phyloP scores from a whole-genome alignment of 805 yeast genomes.

The Cyberlindnera xylosilytica region DNA sequence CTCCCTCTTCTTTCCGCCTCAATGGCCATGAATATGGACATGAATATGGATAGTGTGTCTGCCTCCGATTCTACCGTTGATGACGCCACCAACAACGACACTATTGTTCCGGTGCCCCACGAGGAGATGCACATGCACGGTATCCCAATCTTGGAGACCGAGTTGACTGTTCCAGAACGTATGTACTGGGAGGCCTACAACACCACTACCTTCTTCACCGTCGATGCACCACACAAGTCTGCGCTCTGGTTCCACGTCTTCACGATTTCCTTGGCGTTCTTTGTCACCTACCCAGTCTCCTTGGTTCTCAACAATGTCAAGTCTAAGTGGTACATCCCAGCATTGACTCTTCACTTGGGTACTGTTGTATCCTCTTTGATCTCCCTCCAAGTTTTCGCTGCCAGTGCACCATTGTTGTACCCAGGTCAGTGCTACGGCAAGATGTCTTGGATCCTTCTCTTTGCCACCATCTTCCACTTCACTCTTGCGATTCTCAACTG shows the following conservation, averaged over 20 bases:
- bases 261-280: constrained; percentile 40
- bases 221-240: constrained; percentile 45
- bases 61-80: constrained; percentile 7
- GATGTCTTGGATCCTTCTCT: constrained; percentile 59
- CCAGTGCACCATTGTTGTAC: constrained; percentile 62
- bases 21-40: constrained; percentile 18
- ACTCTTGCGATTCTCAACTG: constrained; percentile 47
- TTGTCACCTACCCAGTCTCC: constrained; percentile 63
- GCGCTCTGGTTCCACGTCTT: constrained; percentile 55
- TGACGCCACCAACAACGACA: constrained; percentile 6
- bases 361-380: constrained; percentile 49
- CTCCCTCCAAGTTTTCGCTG: constrained; percentile 53
- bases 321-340: constrained; percentile 56
- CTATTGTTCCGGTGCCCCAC: constrained; percentile 43
- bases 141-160: constrained; percentile 63
- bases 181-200: constrained; percentile 76
- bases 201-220: constrained; percentile 69
- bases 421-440: constrained; percentile 72
- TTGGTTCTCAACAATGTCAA: constrained; percentile 60
- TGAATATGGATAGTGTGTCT: constrained; percentile 24
- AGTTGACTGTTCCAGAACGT: constrained; percentile 68
- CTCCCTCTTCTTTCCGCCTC: constrained; percentile 7
- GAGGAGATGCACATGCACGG: constrained; percentile 58
- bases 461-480: constrained; percentile 53
- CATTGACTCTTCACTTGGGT: constrained; percentile 48